Evolutionary conservation across 73 alveolate genomes (phyloP).

Genomic region (Breviolum minutum): DNA sequence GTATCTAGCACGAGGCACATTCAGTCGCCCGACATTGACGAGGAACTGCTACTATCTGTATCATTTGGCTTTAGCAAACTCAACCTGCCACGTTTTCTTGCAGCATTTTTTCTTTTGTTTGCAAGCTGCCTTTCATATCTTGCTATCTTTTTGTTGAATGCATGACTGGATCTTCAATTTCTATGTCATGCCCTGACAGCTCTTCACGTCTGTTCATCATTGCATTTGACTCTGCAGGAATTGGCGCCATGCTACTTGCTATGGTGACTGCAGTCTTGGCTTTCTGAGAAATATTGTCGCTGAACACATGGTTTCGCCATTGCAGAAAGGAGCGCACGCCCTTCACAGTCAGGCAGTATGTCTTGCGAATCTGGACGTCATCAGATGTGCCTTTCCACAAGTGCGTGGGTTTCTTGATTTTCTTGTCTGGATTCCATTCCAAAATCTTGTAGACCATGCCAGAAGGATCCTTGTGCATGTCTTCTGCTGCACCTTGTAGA

Average conservation of each 20-base stretch:
- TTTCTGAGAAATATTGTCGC: not conserved
- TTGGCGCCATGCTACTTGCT: not conserved
- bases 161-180: no score
- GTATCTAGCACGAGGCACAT: no score
- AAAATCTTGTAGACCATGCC: not conserved
- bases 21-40: no score
- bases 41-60: no score
- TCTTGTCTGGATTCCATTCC: slow-evolving; percentile 7
- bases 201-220: no score
- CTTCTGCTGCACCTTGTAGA: not conserved
- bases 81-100: no score
- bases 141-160: no score
- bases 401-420: not conserved
- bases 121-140: no score
- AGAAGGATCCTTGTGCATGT: not conserved
- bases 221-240: no score
- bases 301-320: not conserved
- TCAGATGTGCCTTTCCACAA: not conserved
- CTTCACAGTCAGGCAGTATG: not conserved
- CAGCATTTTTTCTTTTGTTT: no score
- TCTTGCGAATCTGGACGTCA: not conserved
- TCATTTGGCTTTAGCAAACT: no score
- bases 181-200: no score
- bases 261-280: not conserved
- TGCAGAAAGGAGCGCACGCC: not conserved